These are phyloP conservation scores for Lichtheimia ornata DNA, from an alignment of 371 early-diverging fungal genomes.

Conservation along the genomic window DNA sequence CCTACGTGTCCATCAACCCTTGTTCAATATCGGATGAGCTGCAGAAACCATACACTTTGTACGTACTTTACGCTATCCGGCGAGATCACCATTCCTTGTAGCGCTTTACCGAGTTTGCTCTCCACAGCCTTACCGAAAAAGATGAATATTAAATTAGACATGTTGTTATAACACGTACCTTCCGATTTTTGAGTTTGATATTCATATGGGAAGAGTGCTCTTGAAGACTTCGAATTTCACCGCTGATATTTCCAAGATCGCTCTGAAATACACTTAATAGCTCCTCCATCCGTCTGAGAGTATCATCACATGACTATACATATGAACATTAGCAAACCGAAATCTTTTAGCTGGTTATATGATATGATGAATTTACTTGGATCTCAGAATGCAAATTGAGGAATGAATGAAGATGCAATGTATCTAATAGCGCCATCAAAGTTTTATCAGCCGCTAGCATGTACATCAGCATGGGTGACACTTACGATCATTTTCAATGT, in stretches of 20 bases:
- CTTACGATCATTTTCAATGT: conserved; percentile 76
- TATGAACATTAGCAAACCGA: background rate
- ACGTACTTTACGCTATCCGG: conserved; percentile 74
- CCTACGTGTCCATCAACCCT: conserved; percentile 24
- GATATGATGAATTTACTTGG: conserved; percentile 31
- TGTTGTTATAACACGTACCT: conserved; percentile 35
- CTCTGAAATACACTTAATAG: conserved; percentile 81
- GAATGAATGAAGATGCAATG: conserved; percentile 59
- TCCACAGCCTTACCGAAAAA: conserved; percentile 57
- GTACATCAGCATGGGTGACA: background rate
- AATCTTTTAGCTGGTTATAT: background rate
- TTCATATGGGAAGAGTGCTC: conserved; percentile 80
- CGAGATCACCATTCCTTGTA: conserved; percentile 83
- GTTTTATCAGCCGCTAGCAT: too few relatives aligned
- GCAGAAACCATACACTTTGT: background rate
- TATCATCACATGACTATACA: conserved; percentile 70
- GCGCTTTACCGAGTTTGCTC: conserved; percentile 61
- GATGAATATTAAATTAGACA: background rate
- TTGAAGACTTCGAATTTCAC: conserved; percentile 86
- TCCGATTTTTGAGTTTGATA: conserved; percentile 80
- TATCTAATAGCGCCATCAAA: too few relatives aligned
- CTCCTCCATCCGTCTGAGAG: conserved; percentile 86
- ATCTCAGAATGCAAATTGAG: conserved; percentile 75
- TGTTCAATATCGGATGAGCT: background rate
- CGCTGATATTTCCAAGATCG: conserved; percentile 84